These are phyloP conservation scores for Vitis hybrid DNA, from an alignment of 177 flowering plant species.

Conservation along the genomic window DNA sequence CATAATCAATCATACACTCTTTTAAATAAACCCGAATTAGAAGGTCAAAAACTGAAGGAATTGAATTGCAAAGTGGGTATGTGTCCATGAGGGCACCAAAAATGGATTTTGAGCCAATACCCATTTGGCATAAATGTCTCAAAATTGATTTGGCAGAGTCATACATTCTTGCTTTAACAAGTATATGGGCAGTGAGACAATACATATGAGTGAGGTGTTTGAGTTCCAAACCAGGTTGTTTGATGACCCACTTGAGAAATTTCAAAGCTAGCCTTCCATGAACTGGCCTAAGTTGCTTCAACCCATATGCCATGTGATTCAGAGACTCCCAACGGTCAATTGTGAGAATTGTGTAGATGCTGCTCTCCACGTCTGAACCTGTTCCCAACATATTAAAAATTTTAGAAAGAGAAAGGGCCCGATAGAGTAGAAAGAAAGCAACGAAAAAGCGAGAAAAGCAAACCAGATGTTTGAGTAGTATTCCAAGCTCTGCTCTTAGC, in stretches of 20 bases:
- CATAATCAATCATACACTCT: constrained; percentile 48
- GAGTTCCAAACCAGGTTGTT: constrained; percentile 62
- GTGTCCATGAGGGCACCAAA: constrained; percentile 72
- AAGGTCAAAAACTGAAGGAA: constrained; percentile 80
- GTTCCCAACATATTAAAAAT: constrained; percentile 13
- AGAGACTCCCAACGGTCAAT: constrained; percentile 84
- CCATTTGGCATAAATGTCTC: constrained; percentile 39
- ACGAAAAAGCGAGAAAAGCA: constrained; percentile 2
- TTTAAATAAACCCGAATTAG: constrained; percentile 63
- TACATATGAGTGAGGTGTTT: constrained; percentile 46
- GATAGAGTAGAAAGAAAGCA: background rate
- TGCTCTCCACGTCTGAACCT: constrained; percentile 51
- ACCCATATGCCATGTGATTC: constrained; percentile 68
- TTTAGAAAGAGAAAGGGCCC: background rate
- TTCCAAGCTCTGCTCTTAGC: background rate
- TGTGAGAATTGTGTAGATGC: constrained; percentile 66
- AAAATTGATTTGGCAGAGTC: constrained; percentile 56
- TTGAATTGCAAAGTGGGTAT: constrained; percentile 74
- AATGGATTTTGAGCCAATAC: constrained; percentile 36
- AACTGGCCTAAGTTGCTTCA: constrained; percentile 54
- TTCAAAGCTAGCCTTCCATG: constrained; percentile 82
- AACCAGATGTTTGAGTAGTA: constrained; percentile 21
- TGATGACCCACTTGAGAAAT: constrained; percentile 67
- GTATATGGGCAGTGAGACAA: constrained; percentile 62
- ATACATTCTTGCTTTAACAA: constrained; percentile 72